Evolutionary conservation across 2,329 filamentous ascomycete genomes (phyloP), one percentile per base, ranked within the genome.

Genomic region (Cladosporium sp.): DNA sequence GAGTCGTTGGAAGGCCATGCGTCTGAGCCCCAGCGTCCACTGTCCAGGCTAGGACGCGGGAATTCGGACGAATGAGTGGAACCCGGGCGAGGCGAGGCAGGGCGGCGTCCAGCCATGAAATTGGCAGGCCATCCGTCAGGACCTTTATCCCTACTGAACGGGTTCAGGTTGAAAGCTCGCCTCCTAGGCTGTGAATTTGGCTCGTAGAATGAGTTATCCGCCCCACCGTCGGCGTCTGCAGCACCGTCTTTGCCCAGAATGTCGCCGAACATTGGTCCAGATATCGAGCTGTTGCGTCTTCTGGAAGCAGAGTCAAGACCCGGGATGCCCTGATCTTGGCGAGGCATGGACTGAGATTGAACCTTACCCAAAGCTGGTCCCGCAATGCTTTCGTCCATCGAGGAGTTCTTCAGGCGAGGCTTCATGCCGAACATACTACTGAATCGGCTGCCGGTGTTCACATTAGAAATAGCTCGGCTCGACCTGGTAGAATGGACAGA

Each of bases 271-370:
- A 72, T 79, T 73, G 68, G 76, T 75, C 86, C 68, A 73, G 82
- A 75, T 78, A 78, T 68, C 74, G 80, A 73, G 84, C 89, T 70
- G 85, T 90, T 67, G 28, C 87, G 81, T 66, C 75, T 76, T 31
- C 74, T 67, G 23, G 69, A 69, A 7, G 69, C 69, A 44, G 69
- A 69, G 64, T 75, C 74, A n/a, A 76, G 67, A 2, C 74, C 74
- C n/a, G 70, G 66, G 14, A 75, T 64, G 11, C 69, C 77, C 57
- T 76, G 76, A 31, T 83, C 82, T 50, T 87, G 83, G 40, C 86
- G 80, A 6, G 91, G 91, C 69, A 95, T 87, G 0, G 91, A 94
- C 73, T 92, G 90, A 72, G 90, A 93, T 74, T 94, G 90, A 0
- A 86, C 85, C 33, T 86, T 79, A 73, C 73, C 72, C 50, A 76